Percentiles rank a stretch among this genome's conserved stretches.
Evolutionary conservation across 2,329 filamentous ascomycete species (phyloP).

Genomic region (Daldinia sp.): DNA sequence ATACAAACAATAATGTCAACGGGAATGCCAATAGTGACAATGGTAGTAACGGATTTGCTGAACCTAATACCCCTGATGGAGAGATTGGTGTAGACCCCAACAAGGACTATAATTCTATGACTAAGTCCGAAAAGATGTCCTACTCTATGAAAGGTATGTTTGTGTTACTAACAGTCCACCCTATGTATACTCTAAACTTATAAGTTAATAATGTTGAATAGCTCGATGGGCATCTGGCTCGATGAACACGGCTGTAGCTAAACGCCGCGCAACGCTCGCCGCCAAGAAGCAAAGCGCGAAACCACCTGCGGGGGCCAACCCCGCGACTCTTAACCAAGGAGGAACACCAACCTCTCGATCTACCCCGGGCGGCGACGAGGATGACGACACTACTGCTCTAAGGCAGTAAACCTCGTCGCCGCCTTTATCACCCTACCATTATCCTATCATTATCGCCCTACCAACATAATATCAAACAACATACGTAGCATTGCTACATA

Average conservation of each 20-base stretch:
- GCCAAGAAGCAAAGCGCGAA: slow-evolving; percentile 66
- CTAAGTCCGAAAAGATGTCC: slow-evolving; percentile 75
- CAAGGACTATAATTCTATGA: slow-evolving; percentile 72
- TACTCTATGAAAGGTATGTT: slow-evolving; percentile 72
- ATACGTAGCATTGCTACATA: not conserved
- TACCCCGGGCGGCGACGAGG: slow-evolving; percentile 5
- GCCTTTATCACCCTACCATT: not conserved
- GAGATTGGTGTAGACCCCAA: slow-evolving; percentile 48
- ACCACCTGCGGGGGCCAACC: slow-evolving; percentile 30
- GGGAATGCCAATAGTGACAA: slow-evolving; percentile 28
- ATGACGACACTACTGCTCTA: slow-evolving; percentile 12
- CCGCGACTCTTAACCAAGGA: slow-evolving; percentile 28
- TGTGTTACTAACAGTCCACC: not conserved
- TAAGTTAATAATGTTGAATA: slow-evolving; percentile 45
- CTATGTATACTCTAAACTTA: not conserved
- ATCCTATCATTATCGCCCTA: not conserved
- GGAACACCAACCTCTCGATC: slow-evolving; percentile 8
- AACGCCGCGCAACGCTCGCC: slow-evolving; percentile 70
- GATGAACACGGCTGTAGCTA: slow-evolving; percentile 71
- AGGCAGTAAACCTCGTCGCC: slow-evolving; percentile 6
- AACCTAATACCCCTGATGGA: slow-evolving; percentile 43
- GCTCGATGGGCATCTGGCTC: slow-evolving; percentile 71
- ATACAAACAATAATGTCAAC: slow-evolving; percentile 11
- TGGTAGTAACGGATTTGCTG: slow-evolving; percentile 46
- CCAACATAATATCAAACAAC: not conserved